Conservation (phyloP, 495 filamentous ascomycete genomes). For the Penicillium robsamsonii region DNA sequence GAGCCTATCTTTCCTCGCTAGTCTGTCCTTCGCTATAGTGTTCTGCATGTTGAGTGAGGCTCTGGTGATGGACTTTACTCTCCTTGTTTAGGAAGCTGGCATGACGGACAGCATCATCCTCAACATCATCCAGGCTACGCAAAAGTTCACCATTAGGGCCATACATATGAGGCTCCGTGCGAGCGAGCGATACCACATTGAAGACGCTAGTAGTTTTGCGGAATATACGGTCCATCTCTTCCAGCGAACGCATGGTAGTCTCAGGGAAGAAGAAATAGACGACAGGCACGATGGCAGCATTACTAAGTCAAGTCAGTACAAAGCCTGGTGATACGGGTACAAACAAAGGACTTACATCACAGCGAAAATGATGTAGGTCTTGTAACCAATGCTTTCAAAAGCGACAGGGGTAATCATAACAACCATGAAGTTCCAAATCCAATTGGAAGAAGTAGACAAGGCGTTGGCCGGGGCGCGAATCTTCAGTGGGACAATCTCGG, state of each 20-base stretch:
- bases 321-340: neutral
- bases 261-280: slow-evolving; percentile 78
- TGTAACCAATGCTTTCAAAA: slow-evolving; percentile 59
- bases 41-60: slow-evolving; percentile 26
- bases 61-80: slow-evolving; percentile 5
- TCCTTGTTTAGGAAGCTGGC: slow-evolving; percentile 29
- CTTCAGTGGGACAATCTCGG: slow-evolving; percentile 65
- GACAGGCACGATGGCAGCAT: slow-evolving; percentile 65
- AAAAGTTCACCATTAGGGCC: slow-evolving; percentile 68
- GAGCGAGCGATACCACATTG: slow-evolving; percentile 58
- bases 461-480: slow-evolving; percentile 66
- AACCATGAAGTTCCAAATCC: slow-evolving; percentile 59
- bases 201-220: slow-evolving; percentile 56
- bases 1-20: slow-evolving; percentile 28
- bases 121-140: slow-evolving; percentile 34
- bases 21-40: slow-evolving; percentile 34
- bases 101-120: slow-evolving; percentile 38
- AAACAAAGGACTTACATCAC: slow-evolving; percentile 41
- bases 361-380: slow-evolving; percentile 70
- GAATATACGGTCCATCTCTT: slow-evolving; percentile 79
- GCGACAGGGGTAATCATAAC: slow-evolving; percentile 65
- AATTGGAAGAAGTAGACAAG: slow-evolving; percentile 63
- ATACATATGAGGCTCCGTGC: slow-evolving; percentile 63
- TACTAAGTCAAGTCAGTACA: slow-evolving; percentile 39
- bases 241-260: slow-evolving; percentile 67